Evolutionary conservation across 805 yeast genomes (phyloP), one percentile per base, ranked within the genome.

Genomic region (Cyberlindnera meyerae): DNA sequence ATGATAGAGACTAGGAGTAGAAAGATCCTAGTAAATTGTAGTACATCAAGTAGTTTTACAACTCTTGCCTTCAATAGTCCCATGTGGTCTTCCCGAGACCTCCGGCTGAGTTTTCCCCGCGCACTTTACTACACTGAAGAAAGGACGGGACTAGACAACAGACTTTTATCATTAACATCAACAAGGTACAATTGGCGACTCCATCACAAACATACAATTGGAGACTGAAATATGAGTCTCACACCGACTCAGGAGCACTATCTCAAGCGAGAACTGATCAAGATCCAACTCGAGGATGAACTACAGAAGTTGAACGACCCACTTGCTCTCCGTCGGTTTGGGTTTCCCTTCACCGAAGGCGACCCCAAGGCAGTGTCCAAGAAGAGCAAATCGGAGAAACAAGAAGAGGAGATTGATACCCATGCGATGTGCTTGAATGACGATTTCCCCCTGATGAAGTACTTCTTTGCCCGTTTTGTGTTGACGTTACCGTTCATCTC

Each of bases 181-280:
- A n/a, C n/a, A n/a, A n/a, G n/a, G n/a, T n/a, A n/a, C n/a, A n/a
- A n/a, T n/a, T n/a, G n/a, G n/a, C n/a, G n/a, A n/a, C n/a, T n/a
- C n/a, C n/a, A n/a, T n/a, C n/a, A n/a, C n/a, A n/a, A n/a, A n/a
- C n/a, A 33, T 7, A 18, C 27, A 18, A 6, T 17, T 17, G 22
- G 11, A 8, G 20, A n/a, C 14, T 16, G 29, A 33, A 29, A 20
- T 31, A 14, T 17, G 16, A 16, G 6, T 11, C 36, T 82, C 31
- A 60, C 76, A 11, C 75, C 89, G 3, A 66, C 73, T 0, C 86
- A 89, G 56, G 95, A 87, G 59, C 97, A 90, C 53, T 84, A 82
- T 57, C 69, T 93, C 36, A 90, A 90, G 59, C 77, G 94, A 51
- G 89, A 85, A 60, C 67, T 90, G 13, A 62, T 90, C 18, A 71